These are phyloP conservation scores for Achaetomiella virescens DNA, from an alignment of 495 filamentous ascomycete species.

Conservation along the genomic window DNA sequence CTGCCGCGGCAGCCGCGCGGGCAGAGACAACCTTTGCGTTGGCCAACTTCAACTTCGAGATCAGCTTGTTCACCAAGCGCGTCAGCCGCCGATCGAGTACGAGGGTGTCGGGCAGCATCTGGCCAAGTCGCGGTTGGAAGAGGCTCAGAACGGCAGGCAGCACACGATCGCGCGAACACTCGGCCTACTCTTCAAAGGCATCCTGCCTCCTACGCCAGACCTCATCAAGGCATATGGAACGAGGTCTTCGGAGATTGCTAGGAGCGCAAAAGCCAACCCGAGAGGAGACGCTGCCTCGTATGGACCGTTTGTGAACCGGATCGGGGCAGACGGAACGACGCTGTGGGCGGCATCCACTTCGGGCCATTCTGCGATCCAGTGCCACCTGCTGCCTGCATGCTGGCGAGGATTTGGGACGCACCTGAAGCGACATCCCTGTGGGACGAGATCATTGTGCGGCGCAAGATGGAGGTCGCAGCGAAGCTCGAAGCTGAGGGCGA, in stretches of 20 bases:
- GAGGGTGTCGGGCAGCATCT: slow-evolving; percentile 19
- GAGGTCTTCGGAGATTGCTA: slow-evolving; percentile 33
- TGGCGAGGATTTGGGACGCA: slow-evolving; percentile 28
- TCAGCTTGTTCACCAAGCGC: slow-evolving; percentile 22
- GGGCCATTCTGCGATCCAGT: background rate
- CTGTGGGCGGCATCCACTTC: background rate
- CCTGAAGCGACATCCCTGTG: slow-evolving; percentile 36
- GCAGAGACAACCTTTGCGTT: background rate
- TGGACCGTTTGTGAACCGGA: too few species aligned
- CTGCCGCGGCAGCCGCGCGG: background rate
- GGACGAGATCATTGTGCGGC: slow-evolving; percentile 19
- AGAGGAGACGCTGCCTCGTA: background rate
- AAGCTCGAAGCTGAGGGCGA: slow-evolving; percentile 21
- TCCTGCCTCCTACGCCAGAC: slow-evolving; percentile 27
- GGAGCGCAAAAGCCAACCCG: background rate
- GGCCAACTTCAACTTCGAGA: slow-evolving; percentile 26
- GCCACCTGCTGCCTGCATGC: slow-evolving; percentile 31
- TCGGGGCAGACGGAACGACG: background rate
- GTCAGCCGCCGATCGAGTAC: slow-evolving; percentile 32
- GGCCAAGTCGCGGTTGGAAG: slow-evolving; percentile 14
- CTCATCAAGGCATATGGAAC: slow-evolving; percentile 34
- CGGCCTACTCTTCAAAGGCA: slow-evolving; percentile 26
- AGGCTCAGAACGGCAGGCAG: slow-evolving; percentile 25
- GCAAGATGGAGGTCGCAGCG: slow-evolving; percentile 13
- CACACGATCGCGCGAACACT: slow-evolving; percentile 31